A percentile compares a stretch with the other conserved stretches of the same genome.
Evolutionary conservation across 108 stramenopile genomes (phyloP).

Genomic region (Stephanodiscus triporus): DNA sequence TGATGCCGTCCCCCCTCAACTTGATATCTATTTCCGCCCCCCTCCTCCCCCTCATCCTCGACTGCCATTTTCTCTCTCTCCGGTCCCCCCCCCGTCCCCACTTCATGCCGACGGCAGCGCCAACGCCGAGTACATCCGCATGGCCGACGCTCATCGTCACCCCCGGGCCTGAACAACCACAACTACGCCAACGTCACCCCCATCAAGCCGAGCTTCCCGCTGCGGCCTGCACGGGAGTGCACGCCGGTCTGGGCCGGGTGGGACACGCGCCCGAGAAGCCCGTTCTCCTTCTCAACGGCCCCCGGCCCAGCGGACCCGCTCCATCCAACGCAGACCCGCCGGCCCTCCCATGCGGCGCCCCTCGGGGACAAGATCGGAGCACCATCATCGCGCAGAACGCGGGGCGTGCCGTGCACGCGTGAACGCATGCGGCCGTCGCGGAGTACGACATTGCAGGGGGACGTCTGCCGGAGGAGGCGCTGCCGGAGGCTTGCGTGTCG

Average conservation of each 20-base stretch:
- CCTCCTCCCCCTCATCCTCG: too few relatives aligned
- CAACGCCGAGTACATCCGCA: slow-evolving; percentile 99
- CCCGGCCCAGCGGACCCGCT: slow-evolving; percentile 77
- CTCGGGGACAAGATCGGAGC: slow-evolving; percentile 98
- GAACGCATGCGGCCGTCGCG: slow-evolving; percentile 92
- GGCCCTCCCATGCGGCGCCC: slow-evolving; percentile 97
- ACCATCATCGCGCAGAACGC: slow-evolving; percentile 99
- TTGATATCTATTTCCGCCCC: not conserved
- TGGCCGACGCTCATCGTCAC: slow-evolving; percentile 99
- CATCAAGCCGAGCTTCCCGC: slow-evolving; percentile 98
- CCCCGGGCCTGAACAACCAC: slow-evolving; percentile 99
- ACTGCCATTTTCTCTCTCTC: not conserved
- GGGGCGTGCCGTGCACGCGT: slow-evolving; percentile 94
- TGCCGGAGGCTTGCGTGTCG: slow-evolving; percentile 85
- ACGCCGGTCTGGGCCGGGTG: slow-evolving; percentile 99
- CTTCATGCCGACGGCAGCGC: too few relatives aligned
- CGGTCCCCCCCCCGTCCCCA: not conserved
- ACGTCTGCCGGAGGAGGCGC: slow-evolving; percentile 84
- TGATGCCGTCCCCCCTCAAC: not conserved
- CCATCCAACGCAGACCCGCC: slow-evolving; percentile 95
- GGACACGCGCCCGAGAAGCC: slow-evolving; percentile 99
- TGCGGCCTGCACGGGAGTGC: slow-evolving; percentile 95
- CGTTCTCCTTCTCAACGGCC: slow-evolving; percentile 86
- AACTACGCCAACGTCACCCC: slow-evolving; percentile 99
- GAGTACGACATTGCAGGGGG: slow-evolving; percentile 76